Percentiles rank a stretch among this genome's conserved stretches.
These are phyloP conservation scores for Fagopyrum tataricum DNA, from an alignment of 148 eudicot species.

Conservation along the genomic window DNA sequence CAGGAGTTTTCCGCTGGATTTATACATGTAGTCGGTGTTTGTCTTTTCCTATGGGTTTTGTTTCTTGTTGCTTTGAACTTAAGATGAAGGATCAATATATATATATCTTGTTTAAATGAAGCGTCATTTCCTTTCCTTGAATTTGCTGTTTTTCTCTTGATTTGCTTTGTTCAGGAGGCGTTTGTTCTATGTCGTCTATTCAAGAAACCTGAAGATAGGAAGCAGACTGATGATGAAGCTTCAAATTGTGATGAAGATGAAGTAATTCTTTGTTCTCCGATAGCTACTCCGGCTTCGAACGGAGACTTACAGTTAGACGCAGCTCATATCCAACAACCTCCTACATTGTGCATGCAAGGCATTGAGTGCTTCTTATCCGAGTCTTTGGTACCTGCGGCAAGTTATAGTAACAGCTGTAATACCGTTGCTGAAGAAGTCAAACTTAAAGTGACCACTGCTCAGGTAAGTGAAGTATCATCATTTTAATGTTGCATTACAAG, in stretches of 20 bases:
- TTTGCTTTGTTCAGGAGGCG: conserved; percentile 37
- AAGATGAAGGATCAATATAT: not conserved
- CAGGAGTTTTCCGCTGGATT: not conserved
- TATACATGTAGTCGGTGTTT: not conserved
- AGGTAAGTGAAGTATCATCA: conserved; percentile 25
- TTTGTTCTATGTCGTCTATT: conserved; percentile 81
- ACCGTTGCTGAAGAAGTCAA: conserved; percentile 23
- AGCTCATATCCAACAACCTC: conserved; percentile 29
- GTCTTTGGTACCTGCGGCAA: conserved; percentile 25
- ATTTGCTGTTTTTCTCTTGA: not conserved
- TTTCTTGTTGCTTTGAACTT: not conserved
- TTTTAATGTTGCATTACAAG: not conserved
- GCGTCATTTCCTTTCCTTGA: not conserved
- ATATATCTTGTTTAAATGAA: not conserved
- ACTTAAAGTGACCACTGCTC: conserved; percentile 24
- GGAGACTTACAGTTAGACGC: conserved; percentile 43
- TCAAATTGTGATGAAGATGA: conserved; percentile 48
- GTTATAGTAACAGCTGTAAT: conserved; percentile 22
- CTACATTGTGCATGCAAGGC: conserved; percentile 18
- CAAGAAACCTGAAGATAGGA: conserved; percentile 54
- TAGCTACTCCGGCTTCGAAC: conserved; percentile 25
- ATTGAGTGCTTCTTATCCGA: conserved; percentile 26
- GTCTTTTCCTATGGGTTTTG: not conserved
- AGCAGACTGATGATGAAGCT: conserved; percentile 47
- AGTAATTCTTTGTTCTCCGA: conserved; percentile 37